phyloP scores from a whole-genome alignment of 2,329 filamentous ascomycete genomes.

The Botrytis hyacinthi region DNA sequence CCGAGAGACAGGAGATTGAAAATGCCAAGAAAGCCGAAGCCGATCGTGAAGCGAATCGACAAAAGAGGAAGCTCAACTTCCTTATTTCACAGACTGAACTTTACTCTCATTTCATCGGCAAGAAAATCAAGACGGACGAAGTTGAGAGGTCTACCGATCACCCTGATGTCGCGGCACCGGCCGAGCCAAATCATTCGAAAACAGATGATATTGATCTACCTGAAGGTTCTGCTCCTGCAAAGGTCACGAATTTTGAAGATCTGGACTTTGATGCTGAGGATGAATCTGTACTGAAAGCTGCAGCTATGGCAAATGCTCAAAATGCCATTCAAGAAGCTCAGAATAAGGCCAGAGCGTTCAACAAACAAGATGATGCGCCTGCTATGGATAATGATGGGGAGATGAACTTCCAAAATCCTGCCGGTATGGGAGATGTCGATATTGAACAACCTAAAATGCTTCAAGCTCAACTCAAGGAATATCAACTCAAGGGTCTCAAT shows the following conservation, averaged over 20 bases:
- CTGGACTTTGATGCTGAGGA: constrained; percentile 96
- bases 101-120: constrained; percentile 98
- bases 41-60: constrained; percentile 92
- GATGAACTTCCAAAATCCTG: constrained; percentile 99
- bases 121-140: constrained; percentile 97
- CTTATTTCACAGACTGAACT: constrained; percentile 97
- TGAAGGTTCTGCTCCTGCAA: constrained; percentile 57
- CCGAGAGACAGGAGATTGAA: constrained; percentile 93
- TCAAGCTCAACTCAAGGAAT: constrained; percentile 93
- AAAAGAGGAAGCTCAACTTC: constrained; percentile 99
- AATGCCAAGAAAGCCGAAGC: constrained; percentile 96
- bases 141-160: constrained; percentile 88
- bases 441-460: constrained; percentile 93
- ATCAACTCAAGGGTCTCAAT: constrained; percentile 98
- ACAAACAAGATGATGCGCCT: constrained; percentile 65
- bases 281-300: constrained; percentile 74
- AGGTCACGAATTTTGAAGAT: constrained; percentile 91
- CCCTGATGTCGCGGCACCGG: constrained; percentile 61
- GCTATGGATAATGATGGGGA: constrained; percentile 88
- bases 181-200: constrained; percentile 42
- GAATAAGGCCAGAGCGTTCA: constrained; percentile 89
- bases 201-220: constrained; percentile 43
- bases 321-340: constrained; percentile 94
- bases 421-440: constrained; percentile 88
- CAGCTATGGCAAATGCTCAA: constrained; percentile 93